Evolutionary conservation across 129 eudicot genomes (phyloP), one percentile per base, ranked within the genome.

Genomic region (Helichrysum umbraculigerum): DNA sequence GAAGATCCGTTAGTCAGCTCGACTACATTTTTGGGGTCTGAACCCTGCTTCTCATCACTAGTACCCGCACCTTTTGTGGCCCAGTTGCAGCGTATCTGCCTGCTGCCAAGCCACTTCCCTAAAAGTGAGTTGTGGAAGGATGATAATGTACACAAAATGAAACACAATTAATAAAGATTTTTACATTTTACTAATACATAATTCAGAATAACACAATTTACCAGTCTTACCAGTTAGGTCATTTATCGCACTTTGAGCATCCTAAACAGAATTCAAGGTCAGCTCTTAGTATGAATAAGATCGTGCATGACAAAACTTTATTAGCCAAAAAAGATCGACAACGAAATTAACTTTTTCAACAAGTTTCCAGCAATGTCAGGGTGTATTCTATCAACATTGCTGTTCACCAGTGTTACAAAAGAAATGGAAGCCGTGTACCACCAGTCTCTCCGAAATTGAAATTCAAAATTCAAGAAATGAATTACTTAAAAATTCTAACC

Each of bases 21-120:
- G 76, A 90, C 96, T 30, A 93, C 92, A 81, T 92, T 90, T 83
- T 85, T 86, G 54, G 84, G 54, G 71, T 93, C 98, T 22, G 86
- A 85, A 54, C 73, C 79, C 83, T 88, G 95, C 76, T 86, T 83
- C 39, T 90, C 98, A 80, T 93, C 98, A 84, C 77, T 83, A 34
- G 82, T 57, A 19, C 88, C 89, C 71, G 93, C 97, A 80, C 97
- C 97, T 82, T 92, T 92, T 35, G 96, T 85, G 50, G 97, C 97
- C 97, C 97, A 92, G 78, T 92, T 92, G 78, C 98, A 92, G 11
- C 98, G 96, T 68, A 92, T 92, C 81, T 89, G 96, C 76, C 96
- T 84, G 76, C 91, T 92, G 19, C 96, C 98, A 69, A 92, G 91
- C 96, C 96, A 90, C 76, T 90, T 90, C 73, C 96, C 96, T 90